These are phyloP conservation scores for Jaenimonas drosophilae DNA, from an alignment of 208 protist species.

Conservation along the genomic window DNA sequence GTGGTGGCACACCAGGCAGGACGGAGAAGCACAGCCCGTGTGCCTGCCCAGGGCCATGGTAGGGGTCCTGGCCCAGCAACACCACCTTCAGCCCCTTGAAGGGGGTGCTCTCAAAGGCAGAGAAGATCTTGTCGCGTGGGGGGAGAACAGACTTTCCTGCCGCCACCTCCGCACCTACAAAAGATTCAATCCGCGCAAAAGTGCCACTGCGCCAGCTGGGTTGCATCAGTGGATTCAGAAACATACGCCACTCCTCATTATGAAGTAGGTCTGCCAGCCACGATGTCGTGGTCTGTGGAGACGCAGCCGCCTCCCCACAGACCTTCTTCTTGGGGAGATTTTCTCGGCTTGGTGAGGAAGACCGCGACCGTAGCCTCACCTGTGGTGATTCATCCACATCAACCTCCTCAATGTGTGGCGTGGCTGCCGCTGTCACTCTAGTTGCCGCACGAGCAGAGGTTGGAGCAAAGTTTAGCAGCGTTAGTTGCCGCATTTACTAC, in stretches of 20 bases:
- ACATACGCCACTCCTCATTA: slow-evolving; percentile 31
- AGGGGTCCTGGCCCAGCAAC: slow-evolving; percentile 96
- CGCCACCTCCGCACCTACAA: slow-evolving; percentile 37
- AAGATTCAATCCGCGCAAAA: slow-evolving; percentile 58
- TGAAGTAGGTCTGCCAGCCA: slow-evolving; percentile 42
- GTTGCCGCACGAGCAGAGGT: too few relatives aligned
- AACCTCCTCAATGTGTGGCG: too few relatives aligned
- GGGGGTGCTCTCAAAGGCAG: slow-evolving; percentile 88
- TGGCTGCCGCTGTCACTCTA: too few relatives aligned
- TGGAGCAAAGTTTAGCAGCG: too few relatives aligned
- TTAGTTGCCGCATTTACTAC: too few relatives aligned
- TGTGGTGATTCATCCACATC: too few relatives aligned
- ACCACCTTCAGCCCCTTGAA: slow-evolving; percentile 89
- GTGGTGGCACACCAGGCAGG: slow-evolving; percentile 66
- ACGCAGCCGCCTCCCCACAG: background rate
- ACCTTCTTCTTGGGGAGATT: background rate
- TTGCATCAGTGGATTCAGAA: slow-evolving; percentile 41
- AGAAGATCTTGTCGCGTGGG: slow-evolving; percentile 75
- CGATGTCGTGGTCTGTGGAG: background rate
- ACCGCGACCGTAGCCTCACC: too few relatives aligned
- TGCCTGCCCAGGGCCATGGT: slow-evolving; percentile 91
- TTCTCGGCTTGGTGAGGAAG: too few relatives aligned
- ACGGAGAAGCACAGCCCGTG: slow-evolving; percentile 97
- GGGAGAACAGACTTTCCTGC: slow-evolving; percentile 67
- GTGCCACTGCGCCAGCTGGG: slow-evolving; percentile 17